These are phyloP conservation scores for Salpingoeca rosetta DNA, from an alignment of 78 protist genomes.

Conservation along the genomic window DNA sequence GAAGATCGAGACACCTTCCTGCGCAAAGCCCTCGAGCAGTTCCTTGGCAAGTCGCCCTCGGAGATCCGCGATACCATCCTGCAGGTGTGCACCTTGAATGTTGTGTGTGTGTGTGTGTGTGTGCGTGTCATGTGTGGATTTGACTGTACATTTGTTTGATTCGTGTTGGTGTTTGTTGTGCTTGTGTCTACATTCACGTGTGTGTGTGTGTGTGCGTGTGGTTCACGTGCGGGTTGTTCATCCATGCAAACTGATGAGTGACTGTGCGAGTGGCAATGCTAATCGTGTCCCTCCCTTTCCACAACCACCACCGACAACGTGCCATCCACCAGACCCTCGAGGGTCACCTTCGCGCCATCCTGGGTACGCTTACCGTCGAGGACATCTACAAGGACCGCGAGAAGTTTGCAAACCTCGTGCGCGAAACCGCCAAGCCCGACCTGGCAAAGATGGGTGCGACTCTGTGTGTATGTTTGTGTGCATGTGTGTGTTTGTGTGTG, in stretches of 20 bases:
- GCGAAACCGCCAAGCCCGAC: slow-evolving; percentile 5
- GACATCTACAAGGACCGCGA: slow-evolving; percentile 24
- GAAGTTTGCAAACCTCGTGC: slow-evolving; percentile 2
- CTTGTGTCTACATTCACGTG: no score
- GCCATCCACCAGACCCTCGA: slow-evolving; percentile 27
- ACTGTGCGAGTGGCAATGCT: no score
- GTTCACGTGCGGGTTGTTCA: no score
- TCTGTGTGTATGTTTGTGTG: no score
- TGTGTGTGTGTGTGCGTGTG: no score
- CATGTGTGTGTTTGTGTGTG: no score
- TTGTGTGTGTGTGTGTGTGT: no score
- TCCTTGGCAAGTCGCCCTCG: slow-evolving; percentile 14
- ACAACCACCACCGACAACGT: neutral
- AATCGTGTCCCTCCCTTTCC: neutral
- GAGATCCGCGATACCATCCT: neutral
- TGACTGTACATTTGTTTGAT: no score
- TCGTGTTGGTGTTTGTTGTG: no score
- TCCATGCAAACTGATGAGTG: no score
- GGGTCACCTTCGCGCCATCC: slow-evolving; percentile 35
- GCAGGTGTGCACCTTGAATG: no score
- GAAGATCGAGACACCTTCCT: neutral
- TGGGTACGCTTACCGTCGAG: slow-evolving; percentile 28
- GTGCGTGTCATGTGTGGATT: no score
- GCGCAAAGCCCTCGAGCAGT: slow-evolving; percentile 12
- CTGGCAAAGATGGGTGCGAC: slow-evolving; percentile 13